Conservation (phyloP, 176 grass and related monocot genomes). For the Rhynchospora pubera region DNA sequence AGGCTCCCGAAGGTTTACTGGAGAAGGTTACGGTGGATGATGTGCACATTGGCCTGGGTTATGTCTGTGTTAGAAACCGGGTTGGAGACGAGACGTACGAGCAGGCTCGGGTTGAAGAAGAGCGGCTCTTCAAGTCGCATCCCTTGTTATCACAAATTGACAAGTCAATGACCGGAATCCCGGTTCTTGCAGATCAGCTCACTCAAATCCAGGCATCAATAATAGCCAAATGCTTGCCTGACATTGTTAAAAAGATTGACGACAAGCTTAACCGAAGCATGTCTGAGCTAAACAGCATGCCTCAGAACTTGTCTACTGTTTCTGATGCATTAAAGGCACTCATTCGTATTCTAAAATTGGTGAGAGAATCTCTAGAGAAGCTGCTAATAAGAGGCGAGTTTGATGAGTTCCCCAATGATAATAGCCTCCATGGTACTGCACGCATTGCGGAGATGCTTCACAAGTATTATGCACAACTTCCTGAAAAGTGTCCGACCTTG, state of each 20-base stretch:
- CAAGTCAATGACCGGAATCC: slow-evolving; percentile 30
- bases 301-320: background rate
- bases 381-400: slow-evolving; percentile 17
- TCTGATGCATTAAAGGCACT: slow-evolving; percentile 15
- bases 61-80: slow-evolving; percentile 32
- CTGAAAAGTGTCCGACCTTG: background rate
- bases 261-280: slow-evolving; percentile 11
- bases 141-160: slow-evolving; percentile 18
- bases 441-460: slow-evolving; percentile 13
- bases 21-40: slow-evolving; percentile 27
- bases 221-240: slow-evolving; percentile 19
- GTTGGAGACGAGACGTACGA: slow-evolving; percentile 29
- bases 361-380: slow-evolving; percentile 12
- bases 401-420: slow-evolving; percentile 27
- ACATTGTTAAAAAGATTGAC: slow-evolving; percentile 25
- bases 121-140: slow-evolving; percentile 3
- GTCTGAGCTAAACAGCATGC: slow-evolving; percentile 20
- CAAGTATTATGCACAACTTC: background rate
- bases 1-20: slow-evolving; percentile 16
- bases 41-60: slow-evolving; percentile 31
- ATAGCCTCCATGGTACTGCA: background rate
- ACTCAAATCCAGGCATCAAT: slow-evolving; percentile 24
- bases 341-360: slow-evolving; percentile 3
- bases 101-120: slow-evolving; percentile 16
- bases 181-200: slow-evolving; percentile 16